Base-by-base conservation (phyloP, 306 rosid genomes). In the Aeschynomene evenia region DNA sequence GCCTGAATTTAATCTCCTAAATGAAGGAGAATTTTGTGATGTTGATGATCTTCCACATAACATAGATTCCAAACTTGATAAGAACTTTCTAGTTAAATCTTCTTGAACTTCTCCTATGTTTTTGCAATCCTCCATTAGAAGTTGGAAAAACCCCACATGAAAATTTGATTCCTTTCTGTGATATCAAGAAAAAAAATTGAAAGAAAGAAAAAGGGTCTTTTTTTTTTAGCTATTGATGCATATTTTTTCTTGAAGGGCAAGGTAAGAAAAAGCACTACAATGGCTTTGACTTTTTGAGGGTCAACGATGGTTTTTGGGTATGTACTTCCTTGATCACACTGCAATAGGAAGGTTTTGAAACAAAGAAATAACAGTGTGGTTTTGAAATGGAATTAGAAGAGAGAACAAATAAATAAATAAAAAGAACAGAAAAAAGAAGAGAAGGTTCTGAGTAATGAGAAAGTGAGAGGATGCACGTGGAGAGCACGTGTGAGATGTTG, bases 11-110 rank as follows among this genome's bases (percentile, higher is more conserved):
- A 78, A 63, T 69, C 82, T 72, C 58, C 79, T 77, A 77, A 91
- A 86, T n/a, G 90, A 68, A 33, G 96, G 92, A 67, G 96, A 89
- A 82, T 37, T 52, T 53, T 81, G 76, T 1, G 96, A 88, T 24
- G 84, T 80, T 21, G 88, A 76, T 21, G 88, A 76, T 72, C 80
- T 84, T 59, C 90, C 95, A 8, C 86, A 79, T 72, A 84, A 70
- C 20, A 86, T 12, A 10, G 85, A 76, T 81, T 84, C 86, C 57
- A 84, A 77, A 71, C 69, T 88, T 9, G 80, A 45, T 18, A 85
- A 45, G 39, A 82, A 57, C 60, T 76, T 77, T 14, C 66, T 54
- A 5, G 52, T 63, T 12, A 66, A 73, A 71, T 66, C 66, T 71
- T 57, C 79, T 15, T 71, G 76, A 71, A 80, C 40, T 61, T 86